A percentile compares a stretch with the other conserved stretches of the same genome.
These are phyloP conservation scores for Aspergillus funiculosus DNA, from an alignment of 495 filamentous ascomycete species.

Conservation along the genomic window DNA sequence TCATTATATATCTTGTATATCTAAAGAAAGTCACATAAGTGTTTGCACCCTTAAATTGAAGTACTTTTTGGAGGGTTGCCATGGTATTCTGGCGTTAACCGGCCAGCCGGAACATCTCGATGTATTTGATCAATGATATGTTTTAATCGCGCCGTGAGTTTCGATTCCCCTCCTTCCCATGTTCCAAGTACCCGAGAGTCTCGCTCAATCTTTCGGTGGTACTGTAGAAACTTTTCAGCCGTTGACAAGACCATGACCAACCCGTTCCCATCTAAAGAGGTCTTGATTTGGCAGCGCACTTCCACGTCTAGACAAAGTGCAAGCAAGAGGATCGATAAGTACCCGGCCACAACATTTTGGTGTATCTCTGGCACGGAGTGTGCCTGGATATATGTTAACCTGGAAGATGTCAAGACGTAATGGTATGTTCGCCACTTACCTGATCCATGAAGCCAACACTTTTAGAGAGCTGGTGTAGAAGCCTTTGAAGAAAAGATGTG, in stretches of 20 bases:
- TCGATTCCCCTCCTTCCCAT: slow-evolving; percentile 33
- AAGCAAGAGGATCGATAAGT: slow-evolving; percentile 78
- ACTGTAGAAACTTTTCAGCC: slow-evolving; percentile 75
- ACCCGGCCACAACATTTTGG: slow-evolving; percentile 84
- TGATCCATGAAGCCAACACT: slow-evolving; percentile 39
- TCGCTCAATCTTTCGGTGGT: slow-evolving; percentile 68
- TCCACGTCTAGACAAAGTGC: slow-evolving; percentile 62
- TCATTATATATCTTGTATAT: too few relatives aligned
- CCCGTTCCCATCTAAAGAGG: slow-evolving; percentile 51
- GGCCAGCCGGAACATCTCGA: too few relatives aligned
- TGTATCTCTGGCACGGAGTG: slow-evolving; percentile 79
- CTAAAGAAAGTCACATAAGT: too few relatives aligned
- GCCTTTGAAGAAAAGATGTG: slow-evolving; percentile 33
- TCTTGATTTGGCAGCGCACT: slow-evolving; percentile 46
- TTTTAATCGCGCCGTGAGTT: slow-evolving; percentile 57
- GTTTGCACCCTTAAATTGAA: background rate
- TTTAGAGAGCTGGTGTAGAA: slow-evolving; percentile 40
- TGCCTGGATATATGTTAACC: slow-evolving; percentile 49
- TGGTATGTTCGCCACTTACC: slow-evolving; percentile 29
- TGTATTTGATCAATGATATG: slow-evolving; percentile 36
- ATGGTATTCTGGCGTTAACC: too few relatives aligned
- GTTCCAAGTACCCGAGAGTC: slow-evolving; percentile 22
- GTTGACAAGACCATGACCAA: slow-evolving; percentile 64
- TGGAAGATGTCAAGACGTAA: background rate
- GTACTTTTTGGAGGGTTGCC: too few relatives aligned